Conservation (phyloP, 2,329 filamentous ascomycete species). For the Thyridium curvatum region DNA sequence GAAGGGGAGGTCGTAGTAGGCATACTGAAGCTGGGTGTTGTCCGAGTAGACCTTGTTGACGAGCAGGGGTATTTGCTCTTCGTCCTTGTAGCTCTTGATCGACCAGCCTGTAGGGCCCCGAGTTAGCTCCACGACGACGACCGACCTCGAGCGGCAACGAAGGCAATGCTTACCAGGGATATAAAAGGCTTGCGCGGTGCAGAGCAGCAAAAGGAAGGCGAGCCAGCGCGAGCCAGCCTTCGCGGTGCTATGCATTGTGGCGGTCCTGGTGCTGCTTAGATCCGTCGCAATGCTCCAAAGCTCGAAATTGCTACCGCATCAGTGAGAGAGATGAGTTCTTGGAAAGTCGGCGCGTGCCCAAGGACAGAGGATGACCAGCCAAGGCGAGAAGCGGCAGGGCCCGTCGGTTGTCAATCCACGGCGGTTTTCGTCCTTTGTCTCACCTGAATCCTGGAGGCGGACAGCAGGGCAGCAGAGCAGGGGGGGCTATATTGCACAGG, state of each 20-base stretch:
- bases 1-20: conserved; percentile 83
- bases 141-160: conserved; percentile 9
- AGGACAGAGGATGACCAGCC: background rate
- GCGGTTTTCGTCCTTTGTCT: background rate
- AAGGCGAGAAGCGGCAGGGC: background rate
- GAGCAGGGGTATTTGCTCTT: conserved; percentile 74
- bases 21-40: conserved; percentile 84
- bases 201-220: conserved; percentile 37
- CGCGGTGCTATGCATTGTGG: conserved; percentile 8
- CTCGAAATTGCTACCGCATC: background rate
- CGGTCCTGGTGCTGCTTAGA: background rate
- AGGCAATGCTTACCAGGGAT: conserved; percentile 61
- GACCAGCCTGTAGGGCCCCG: conserved; percentile 79
- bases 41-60: conserved; percentile 92
- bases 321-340: background rate
- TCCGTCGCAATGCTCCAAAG: conserved; percentile 3
- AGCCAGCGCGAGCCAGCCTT: conserved; percentile 32
- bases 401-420: background rate
- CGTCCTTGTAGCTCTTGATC: conserved; percentile 69
- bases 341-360: background rate
- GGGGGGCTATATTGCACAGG: too few species aligned
- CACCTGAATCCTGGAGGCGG: background rate
- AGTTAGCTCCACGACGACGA: conserved; percentile 6
- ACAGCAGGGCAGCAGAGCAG: conserved; percentile 24
- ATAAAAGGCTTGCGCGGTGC: conserved; percentile 65